phyloP scores from a whole-genome alignment of 2,329 filamentous ascomycete species.

The Didymella pomorum region DNA sequence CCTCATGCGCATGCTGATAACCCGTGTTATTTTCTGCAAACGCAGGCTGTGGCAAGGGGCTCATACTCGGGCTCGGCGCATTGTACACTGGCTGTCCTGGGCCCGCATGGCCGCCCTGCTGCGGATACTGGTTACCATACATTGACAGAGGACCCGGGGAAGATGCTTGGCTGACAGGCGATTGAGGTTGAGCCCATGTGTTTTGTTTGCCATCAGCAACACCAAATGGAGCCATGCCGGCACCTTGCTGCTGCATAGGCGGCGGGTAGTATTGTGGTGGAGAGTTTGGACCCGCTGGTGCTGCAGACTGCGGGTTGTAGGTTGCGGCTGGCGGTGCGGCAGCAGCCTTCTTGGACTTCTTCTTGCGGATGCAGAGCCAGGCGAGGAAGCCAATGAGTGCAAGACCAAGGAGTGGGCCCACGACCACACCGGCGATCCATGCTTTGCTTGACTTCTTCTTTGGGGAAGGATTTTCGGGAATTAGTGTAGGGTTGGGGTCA shows the following conservation, averaged over 20 bases:
- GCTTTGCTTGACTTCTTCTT: slow-evolving; percentile 32
- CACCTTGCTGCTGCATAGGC: slow-evolving; percentile 30
- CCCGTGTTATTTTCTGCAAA: slow-evolving; percentile 17
- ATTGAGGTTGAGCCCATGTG: slow-evolving; percentile 24
- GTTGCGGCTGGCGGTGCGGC: slow-evolving; percentile 15
- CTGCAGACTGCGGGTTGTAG: slow-evolving; percentile 13
- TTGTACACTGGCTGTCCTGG: slow-evolving; percentile 24
- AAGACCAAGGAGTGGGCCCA: slow-evolving; percentile 35
- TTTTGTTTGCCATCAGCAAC: slow-evolving; percentile 29
- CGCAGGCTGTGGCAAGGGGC: slow-evolving; percentile 20
- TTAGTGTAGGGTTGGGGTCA: slow-evolving; percentile 1
- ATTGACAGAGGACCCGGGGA: not conserved
- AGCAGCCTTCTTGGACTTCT: slow-evolving; percentile 23
- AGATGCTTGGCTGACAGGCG: slow-evolving; percentile 25
- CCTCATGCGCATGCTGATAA: slow-evolving; percentile 13
- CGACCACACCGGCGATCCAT: slow-evolving; percentile 43
- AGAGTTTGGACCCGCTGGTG: slow-evolving; percentile 7
- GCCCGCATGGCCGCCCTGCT: slow-evolving; percentile 20
- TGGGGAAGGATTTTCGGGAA: not conserved
- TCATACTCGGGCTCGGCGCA: slow-evolving; percentile 22
- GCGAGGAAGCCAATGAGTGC: slow-evolving; percentile 28
- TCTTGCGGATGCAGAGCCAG: slow-evolving; percentile 33
- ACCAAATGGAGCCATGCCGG: slow-evolving; percentile 26
- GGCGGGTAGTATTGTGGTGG: slow-evolving; percentile 30
- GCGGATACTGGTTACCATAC: slow-evolving; percentile 25